Evolutionary conservation across 345 rosid species (phyloP), one percentile per base, ranked within the genome.

Genomic region (Tarenaya hassleriana): DNA sequence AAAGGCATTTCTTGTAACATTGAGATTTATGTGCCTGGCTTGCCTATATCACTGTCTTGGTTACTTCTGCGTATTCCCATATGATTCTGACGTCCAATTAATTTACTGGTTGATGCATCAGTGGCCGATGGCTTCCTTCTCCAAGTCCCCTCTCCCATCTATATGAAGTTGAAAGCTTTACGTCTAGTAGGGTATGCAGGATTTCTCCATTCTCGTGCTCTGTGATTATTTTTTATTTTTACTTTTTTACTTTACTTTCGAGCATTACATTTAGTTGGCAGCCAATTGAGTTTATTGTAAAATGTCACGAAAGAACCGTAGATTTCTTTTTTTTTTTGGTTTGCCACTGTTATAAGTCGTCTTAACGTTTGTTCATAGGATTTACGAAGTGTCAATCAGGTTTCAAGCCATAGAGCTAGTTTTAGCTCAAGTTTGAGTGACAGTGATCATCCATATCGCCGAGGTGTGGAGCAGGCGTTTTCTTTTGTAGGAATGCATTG

Each of bases 401-500:
- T 77, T 64, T 82, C 91, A 42, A 71, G 79, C 49, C 96, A 54
- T 27, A 77, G 98, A 72, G 69, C 84, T 20, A 92, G 96, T 73
- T 73, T 88, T 70, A 78, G 95, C 70, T 92, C 91, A 33, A 82
- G 68, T 56, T 52, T 63, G 37, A 92, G 98, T 62, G 96, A 92
- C 41, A 62, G 58, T 68, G 90, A 87, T 73, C 77, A 34, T 16
- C 71, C 73, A 45, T 66, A 60, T 42, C 83, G 73, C 32, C 73
- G 55, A 58, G 75, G 82, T 50, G 68, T 54, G 70, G 95, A 84
- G 53, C 87, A 77, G 62, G 98, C 89, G 42, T 91, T 82, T 72
- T 91, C 98, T 52, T 92, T 92, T 51, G 83, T 92, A 0, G 98
- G 98, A 68, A 92, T 92, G 98, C 95, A 87, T 65, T 87, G 90